A percentile compares a stretch with the other conserved stretches of the same genome.
These are phyloP conservation scores for Trametes pubescens DNA, from an alignment of 1,284 basidiomycete genomes.

Conservation along the genomic window DNA sequence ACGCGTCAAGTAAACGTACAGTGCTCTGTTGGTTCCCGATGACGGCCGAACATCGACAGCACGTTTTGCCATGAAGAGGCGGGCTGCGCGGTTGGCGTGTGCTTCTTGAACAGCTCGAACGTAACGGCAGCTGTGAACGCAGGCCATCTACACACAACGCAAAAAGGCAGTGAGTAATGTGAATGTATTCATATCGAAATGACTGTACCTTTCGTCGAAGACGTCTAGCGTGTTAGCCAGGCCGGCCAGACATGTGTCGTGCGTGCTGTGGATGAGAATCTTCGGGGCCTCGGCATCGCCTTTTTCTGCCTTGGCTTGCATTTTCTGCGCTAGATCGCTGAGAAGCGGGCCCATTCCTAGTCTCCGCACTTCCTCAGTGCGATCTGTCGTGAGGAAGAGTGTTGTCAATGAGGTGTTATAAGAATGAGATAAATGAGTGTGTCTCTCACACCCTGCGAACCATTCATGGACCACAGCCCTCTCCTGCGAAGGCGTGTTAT, in stretches of 20 bases:
- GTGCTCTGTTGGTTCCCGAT: constrained; percentile 43
- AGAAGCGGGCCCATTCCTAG: constrained; percentile 82
- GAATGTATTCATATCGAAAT: constrained; percentile 21
- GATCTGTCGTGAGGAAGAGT: constrained; percentile 54
- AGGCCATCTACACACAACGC: constrained; percentile 63
- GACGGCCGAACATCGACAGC: constrained; percentile 37
- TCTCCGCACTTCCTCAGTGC: constrained; percentile 76
- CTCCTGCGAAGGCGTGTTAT: constrained; percentile 56
- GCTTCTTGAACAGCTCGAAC: constrained; percentile 72
- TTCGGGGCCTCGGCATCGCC: constrained; percentile 59
- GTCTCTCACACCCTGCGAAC: constrained; percentile 62
- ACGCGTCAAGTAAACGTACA: constrained; percentile 46
- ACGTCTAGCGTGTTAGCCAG: constrained; percentile 75
- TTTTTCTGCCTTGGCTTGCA: constrained; percentile 61
- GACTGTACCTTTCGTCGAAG: constrained; percentile 71
- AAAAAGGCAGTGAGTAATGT: neutral
- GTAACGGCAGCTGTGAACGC: constrained; percentile 77
- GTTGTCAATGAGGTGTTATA: neutral
- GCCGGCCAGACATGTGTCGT: constrained; percentile 81
- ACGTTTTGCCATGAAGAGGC: constrained; percentile 41
- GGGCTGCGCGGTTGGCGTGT: constrained; percentile 25
- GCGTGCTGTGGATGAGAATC: constrained; percentile 75
- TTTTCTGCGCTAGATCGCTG: constrained; percentile 65
- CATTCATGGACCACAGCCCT: constrained; percentile 80
- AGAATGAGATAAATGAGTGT: constrained; percentile 4